Percentiles rank a stretch among this genome's conserved stretches.
Conservation (phyloP, 1,284 basidiomycete genomes). For the Tilletia indica region DNA sequence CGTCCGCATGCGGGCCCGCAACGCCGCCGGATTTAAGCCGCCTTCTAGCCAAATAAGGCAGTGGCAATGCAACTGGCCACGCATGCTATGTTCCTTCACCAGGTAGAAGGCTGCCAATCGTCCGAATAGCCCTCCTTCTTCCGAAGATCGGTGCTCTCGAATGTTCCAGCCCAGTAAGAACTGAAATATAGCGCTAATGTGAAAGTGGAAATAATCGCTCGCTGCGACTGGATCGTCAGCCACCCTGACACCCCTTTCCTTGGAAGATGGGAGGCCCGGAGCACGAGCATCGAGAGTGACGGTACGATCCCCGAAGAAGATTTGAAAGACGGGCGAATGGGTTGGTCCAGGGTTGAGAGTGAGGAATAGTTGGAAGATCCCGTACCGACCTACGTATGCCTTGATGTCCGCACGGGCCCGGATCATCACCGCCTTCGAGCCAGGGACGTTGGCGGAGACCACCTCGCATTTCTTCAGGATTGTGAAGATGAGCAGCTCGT, state of each 20-base stretch:
- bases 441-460: too few relatives aligned
- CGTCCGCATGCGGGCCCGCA: neutral
- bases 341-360: too few relatives aligned
- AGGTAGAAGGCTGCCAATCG: neutral
- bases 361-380: too few relatives aligned
- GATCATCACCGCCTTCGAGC: too few relatives aligned
- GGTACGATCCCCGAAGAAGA: too few relatives aligned
- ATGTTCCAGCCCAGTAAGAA: neutral
- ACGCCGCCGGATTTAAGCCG: neutral
- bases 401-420: too few relatives aligned
- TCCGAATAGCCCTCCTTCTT: neutral
- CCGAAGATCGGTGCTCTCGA: neutral
- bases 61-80: neutral
- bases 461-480: too few relatives aligned
- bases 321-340: too few relatives aligned
- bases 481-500: too few relatives aligned
- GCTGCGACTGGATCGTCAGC: constrained; percentile 9
- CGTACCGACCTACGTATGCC: too few relatives aligned
- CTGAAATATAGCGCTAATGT: neutral
- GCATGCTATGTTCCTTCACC: neutral
- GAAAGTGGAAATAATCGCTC: neutral
- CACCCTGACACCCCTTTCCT: neutral
- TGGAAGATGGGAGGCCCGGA: neutral
- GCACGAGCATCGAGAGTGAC: too few relatives aligned
- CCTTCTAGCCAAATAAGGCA: neutral